These are phyloP conservation scores for Aspergillus olivimuriae DNA, from an alignment of 495 filamentous ascomycete species.

Conservation along the genomic window DNA sequence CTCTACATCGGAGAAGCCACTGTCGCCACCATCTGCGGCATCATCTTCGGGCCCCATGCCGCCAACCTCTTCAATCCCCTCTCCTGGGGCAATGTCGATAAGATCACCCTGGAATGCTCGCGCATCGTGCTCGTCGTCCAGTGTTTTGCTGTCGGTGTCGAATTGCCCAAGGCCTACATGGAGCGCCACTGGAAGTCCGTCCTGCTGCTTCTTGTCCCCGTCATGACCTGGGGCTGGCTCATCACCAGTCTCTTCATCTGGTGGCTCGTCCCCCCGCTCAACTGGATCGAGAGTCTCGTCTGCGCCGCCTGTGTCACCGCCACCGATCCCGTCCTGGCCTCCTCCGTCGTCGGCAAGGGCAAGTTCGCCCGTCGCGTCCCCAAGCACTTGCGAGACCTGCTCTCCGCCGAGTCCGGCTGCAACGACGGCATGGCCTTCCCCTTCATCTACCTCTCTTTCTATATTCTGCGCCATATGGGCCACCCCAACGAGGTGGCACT, in stretches of 20 bases:
- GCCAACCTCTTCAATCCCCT: conserved; percentile 82
- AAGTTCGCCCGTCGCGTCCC: conserved; percentile 97
- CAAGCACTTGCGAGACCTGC: conserved; percentile 89
- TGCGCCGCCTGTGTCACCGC: conserved; percentile 93
- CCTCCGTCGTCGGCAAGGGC: conserved; percentile 96
- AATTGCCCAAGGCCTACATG: conserved; percentile 96
- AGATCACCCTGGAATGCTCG: conserved; percentile 94
- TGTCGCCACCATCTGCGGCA: conserved; percentile 89
- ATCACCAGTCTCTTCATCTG: conserved; percentile 92
- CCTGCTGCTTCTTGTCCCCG: conserved; percentile 77
- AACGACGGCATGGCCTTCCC: conserved; percentile 99
- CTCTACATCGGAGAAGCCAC: conserved; percentile 99
- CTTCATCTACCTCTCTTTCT: conserved; percentile 89
- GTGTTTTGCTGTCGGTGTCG: conserved; percentile 98
- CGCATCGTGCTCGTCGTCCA: conserved; percentile 97
- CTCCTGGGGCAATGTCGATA: conserved; percentile 88
- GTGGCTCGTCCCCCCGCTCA: conserved; percentile 81
- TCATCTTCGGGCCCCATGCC: conserved; percentile 95
- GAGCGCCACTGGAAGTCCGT: conserved; percentile 97
- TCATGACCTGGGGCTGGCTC: conserved; percentile 98
- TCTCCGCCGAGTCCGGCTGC: conserved; percentile 97
- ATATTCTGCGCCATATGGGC: conserved; percentile 74
- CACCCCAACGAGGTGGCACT: conserved; percentile 62
- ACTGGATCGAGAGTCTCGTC: conserved; percentile 82
- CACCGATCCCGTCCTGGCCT: conserved; percentile 95